Evolutionary conservation across 2,329 filamentous ascomycete species (phyloP), one percentile per base, ranked within the genome.

Genomic region (Colletotrichum incanum): DNA sequence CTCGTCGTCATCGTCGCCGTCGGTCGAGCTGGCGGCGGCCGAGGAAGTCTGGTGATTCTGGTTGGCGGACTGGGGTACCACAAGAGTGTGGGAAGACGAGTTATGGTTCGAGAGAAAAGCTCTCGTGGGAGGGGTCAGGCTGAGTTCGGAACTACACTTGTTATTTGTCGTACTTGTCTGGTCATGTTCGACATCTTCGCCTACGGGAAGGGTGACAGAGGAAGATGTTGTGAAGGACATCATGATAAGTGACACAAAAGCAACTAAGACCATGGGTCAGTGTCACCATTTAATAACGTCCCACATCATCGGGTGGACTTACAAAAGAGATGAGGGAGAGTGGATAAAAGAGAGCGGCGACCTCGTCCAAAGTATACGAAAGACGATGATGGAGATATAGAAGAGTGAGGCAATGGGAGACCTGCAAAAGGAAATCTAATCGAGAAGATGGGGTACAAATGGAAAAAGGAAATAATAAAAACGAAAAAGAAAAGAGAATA

Each of bases 1-100:
- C 8, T 50, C 39, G 16, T 66, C 61, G 23, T 67, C 69, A 11
- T 76, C 71, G 8, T 31, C 54, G 7, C 11, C 47, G 4, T 31
- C 39, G 56, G 60, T 45, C 14, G 54, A 60, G 34, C 37, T 60
- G 23, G 26, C 11, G 2, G 62, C 43, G 18, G 43, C 34, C 26
- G 45, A 23, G 5, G 52, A 20, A 12, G n/a, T 20, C 16, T n/a
- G 43, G 12, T 20, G 41, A 12, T 11, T 47, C 16, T 12, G 47
- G 28, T 28, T 11, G 45, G 31, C 1, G 1, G 45, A 23, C 7
- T 69, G 65, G 6, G 43, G 31, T 26, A 34, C 34, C n/a, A 72
- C 69, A 28, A 72, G 69, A 3, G 69, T 72, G 23, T 45, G 50
- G 3, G 69, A 69, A 16, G 69, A 72, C 18, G 65, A 71, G 26